These are phyloP conservation scores for Fusarium papillatum DNA, from an alignment of 2,329 filamentous ascomycete species.

Conservation along the genomic window DNA sequence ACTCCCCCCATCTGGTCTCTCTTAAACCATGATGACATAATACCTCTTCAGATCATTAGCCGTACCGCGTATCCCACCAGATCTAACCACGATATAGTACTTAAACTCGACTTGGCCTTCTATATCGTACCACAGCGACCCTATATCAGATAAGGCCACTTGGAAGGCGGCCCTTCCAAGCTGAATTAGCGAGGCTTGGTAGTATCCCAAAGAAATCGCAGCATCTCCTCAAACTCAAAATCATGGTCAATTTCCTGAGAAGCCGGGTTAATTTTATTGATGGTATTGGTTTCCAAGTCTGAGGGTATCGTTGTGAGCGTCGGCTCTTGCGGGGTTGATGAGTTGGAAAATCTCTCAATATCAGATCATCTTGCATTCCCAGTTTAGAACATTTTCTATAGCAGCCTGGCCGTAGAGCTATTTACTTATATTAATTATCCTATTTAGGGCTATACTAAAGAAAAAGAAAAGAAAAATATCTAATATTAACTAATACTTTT, in stretches of 20 bases:
- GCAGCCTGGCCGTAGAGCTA: too few species aligned
- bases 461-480: too few species aligned
- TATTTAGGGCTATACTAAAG: too few species aligned
- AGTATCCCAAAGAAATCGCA: not conserved
- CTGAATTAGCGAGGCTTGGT: not conserved
- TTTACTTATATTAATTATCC: too few species aligned
- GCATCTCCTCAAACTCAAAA: not conserved
- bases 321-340: not conserved
- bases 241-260: not conserved
- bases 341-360: not conserved
- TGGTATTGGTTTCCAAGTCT: not conserved
- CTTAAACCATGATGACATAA: not conserved
- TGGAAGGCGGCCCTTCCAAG: not conserved
- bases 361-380: not conserved
- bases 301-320: not conserved
- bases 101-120: not conserved
- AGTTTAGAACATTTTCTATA: too few species aligned
- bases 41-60: not conserved
- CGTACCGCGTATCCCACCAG: not conserved
- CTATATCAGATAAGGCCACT: not conserved
- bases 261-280: not conserved
- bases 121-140: not conserved
- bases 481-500: too few species aligned
- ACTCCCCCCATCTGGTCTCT: not conserved
- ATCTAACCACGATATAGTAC: not conserved